Percentiles rank a stretch among this genome's conserved stretches.
Evolutionary conservation across 2,329 filamentous ascomycete genomes (phyloP).

Genomic region (Xylariomycetidae sp.): DNA sequence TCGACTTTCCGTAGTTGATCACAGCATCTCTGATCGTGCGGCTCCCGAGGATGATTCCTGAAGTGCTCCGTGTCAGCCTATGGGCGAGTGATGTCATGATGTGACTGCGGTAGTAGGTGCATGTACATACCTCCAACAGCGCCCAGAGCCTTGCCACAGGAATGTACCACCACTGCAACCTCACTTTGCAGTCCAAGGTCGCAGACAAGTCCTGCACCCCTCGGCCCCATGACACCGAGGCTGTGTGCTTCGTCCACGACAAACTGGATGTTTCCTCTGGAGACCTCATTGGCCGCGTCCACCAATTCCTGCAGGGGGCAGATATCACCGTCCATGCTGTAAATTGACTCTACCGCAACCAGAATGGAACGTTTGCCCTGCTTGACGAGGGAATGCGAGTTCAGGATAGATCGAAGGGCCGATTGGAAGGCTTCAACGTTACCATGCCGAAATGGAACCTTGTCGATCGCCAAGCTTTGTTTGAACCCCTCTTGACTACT

Average conservation of each 20-base stretch:
- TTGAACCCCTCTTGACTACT: conserved; percentile 62
- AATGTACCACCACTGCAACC: conserved; percentile 46
- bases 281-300: conserved; percentile 28
- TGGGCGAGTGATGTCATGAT: not conserved
- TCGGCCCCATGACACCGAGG: conserved; percentile 43
- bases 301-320: conserved; percentile 34
- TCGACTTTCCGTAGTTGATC: conserved; percentile 24
- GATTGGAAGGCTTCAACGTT: conserved; percentile 30
- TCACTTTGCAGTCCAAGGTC: conserved; percentile 43
- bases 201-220: conserved; percentile 45
- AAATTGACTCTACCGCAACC: conserved; percentile 36
- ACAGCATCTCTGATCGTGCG: conserved; percentile 7
- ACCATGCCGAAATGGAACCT: conserved; percentile 41
- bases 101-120: not conserved
- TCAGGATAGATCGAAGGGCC: conserved; percentile 26
- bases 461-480: conserved; percentile 43
- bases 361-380: conserved; percentile 29
- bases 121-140: conserved; percentile 23
- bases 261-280: conserved; percentile 38
- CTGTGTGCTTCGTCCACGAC: conserved; percentile 54
- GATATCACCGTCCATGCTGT: conserved; percentile 46
- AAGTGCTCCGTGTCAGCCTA: not conserved
- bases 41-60: conserved; percentile 18
- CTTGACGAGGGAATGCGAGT: conserved; percentile 23
- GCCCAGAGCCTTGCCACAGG: conserved; percentile 49